A percentile compares a stretch with the other conserved stretches of the same genome.
Conservation (phyloP, 1,139 yeast genomes). For the Sugiyamaella sp. region DNA sequence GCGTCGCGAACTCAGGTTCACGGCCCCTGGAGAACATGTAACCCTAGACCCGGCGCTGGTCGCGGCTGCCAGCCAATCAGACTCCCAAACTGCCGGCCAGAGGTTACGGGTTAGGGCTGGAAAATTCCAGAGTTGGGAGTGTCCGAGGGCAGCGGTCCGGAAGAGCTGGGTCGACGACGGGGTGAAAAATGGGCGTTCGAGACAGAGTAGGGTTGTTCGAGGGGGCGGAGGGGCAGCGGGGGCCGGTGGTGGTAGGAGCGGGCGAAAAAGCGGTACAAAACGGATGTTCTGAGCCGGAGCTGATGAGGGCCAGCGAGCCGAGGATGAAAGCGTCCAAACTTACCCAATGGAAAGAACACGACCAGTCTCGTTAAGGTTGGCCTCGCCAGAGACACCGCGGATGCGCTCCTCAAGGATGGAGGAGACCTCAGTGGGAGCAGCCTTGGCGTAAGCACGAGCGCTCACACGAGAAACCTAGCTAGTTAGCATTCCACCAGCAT, state of each 20-base stretch:
- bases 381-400: constrained; percentile 98
- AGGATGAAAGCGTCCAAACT: constrained; percentile 43
- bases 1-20: no score
- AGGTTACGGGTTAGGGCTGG: neutral
- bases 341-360: constrained; percentile 97
- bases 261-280: neutral
- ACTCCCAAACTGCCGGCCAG: neutral
- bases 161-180: neutral
- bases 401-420: constrained; percentile 98
- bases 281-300: no score
- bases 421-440: constrained; percentile 99
- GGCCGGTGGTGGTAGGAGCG: neutral
- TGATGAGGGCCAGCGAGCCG: neutral
- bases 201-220: neutral
- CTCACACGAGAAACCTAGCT: constrained; percentile 15
- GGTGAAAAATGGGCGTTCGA: neutral
- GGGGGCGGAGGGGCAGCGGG: neutral
- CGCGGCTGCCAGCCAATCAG: neutral
- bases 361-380: constrained; percentile 99
- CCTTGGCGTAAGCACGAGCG: constrained; percentile 83
- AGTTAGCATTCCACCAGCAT: constrained; percentile 2
- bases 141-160: no score
- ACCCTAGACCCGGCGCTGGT: neutral
- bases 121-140: neutral
- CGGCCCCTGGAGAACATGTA: no score